Evolutionary conservation across 345 rosid genomes (phyloP), one percentile per base, ranked within the genome.

Genomic region (Aquilaria malaccensis): DNA sequence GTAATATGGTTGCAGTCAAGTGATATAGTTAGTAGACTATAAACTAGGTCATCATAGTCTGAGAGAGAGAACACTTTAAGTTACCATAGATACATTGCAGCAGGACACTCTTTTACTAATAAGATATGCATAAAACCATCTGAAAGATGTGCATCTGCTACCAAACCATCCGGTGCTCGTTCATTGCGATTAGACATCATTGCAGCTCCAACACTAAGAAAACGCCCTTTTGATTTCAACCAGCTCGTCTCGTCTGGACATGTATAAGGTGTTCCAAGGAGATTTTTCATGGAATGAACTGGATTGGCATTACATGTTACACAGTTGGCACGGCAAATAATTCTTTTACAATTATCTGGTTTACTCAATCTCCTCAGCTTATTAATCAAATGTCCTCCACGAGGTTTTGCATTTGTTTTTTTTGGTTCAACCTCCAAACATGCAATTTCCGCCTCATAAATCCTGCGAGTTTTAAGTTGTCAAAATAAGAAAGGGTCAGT

Each of bases 151-250:
- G 98, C 98, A 74, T 93, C 97, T 30, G 84, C 94, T 54, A 93
- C 98, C 68, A 93, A 79, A 60, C 98, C 98, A 72, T 93, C 98
- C 14, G 96, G 98, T 29, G 98, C 95, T 78, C 78, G 73, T 77
- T 89, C 96, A 64, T 89, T 93, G 67, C 94, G 82, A 78, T 87
- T 87, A 55, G 98, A 85, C 56, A 87, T 93, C 37, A 89, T 65
- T 50, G 98, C 98, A 55, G 94, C 98, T 57, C 96, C 97, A 68
- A 89, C 70, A 30, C 98, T 89, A 52, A 89, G 80, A 77, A 82
- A 93, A 62, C 73, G 60, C 29, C 98, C 98, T 79, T 52, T 87
- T 29, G 83, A 67, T 77, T 62, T 84, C 71, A 47, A 52, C 97
- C 97, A 93, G 66, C 69, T 84, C 66, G 66, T 59, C 63, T 73